Evolutionary conservation across 352 stramenopile genomes (phyloP).

Genomic region (Globisporangium perplexum): DNA sequence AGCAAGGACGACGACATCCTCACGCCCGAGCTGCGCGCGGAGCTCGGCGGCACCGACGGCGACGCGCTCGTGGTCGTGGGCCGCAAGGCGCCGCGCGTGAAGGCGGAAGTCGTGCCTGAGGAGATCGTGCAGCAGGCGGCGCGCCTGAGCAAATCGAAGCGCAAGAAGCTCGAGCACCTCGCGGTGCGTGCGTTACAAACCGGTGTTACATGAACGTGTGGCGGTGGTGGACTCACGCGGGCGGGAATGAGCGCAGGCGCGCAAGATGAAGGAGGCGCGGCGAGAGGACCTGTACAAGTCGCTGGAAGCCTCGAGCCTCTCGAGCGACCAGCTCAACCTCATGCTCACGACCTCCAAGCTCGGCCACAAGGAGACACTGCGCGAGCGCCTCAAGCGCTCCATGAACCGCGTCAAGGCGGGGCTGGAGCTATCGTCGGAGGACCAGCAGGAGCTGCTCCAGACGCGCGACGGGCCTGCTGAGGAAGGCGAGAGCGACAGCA

Average conservation of each 20-base stretch:
- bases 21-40: constrained; percentile 55
- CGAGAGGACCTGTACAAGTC: constrained; percentile 80
- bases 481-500: constrained; percentile 16
- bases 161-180: constrained; percentile 74
- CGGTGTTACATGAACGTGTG: no score
- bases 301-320: constrained; percentile 50
- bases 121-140: constrained; percentile 58
- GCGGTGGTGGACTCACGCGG: not conserved
- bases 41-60: constrained; percentile 53
- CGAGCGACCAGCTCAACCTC: constrained; percentile 58
- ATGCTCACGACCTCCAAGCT: constrained; percentile 74
- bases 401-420: constrained; percentile 75
- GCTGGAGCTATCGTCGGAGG: constrained; percentile 41
- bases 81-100: constrained; percentile 45
- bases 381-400: constrained; percentile 69
- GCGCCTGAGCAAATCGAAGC: constrained; percentile 78
- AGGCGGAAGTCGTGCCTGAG: constrained; percentile 39
- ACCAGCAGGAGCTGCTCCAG: constrained; percentile 56
- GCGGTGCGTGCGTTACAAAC: constrained; percentile 21
- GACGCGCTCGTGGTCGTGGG: constrained; percentile 60
- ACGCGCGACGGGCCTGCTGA: constrained; percentile 18
- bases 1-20: constrained; percentile 26
- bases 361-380: constrained; percentile 78
- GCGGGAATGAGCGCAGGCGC: constrained; percentile 16
- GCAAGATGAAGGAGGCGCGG: constrained; percentile 73